phyloP scores from a whole-genome alignment of 371 early-diverging fungal genomes.

The Mucor irregularis region DNA sequence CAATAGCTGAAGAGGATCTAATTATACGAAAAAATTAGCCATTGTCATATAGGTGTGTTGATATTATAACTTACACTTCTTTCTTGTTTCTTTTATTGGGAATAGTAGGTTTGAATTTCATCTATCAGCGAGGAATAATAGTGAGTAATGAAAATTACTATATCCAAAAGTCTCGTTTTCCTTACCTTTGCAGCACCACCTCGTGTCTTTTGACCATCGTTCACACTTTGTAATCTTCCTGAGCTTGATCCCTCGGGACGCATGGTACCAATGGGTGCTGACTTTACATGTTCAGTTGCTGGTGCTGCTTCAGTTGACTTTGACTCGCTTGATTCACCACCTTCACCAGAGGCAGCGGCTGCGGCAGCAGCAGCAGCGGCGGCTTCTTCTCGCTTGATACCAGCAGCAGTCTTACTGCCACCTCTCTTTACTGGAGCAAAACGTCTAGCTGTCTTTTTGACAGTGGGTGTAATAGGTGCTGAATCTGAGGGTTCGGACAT shows the following conservation, averaged over 20 bases:
- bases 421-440: slow-evolving; percentile 39
- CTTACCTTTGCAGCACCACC: slow-evolving; percentile 52
- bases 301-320: not conserved
- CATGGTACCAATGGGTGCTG: slow-evolving; percentile 36
- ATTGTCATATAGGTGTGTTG: not conserved
- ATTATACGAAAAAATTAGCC: slow-evolving; percentile 8
- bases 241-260: slow-evolving; percentile 32
- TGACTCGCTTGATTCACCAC: too few species aligned
- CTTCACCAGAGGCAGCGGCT: not conserved
- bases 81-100: slow-evolving; percentile 65
- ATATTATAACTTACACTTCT: slow-evolving; percentile 47
- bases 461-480: slow-evolving; percentile 22
- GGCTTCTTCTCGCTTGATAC: slow-evolving; percentile 10
- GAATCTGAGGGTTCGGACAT: slow-evolving; percentile 16
- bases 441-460: slow-evolving; percentile 37
- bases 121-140: slow-evolving; percentile 23
- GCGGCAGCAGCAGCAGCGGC: slow-evolving; percentile 3
- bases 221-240: slow-evolving; percentile 47
- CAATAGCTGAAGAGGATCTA: slow-evolving; percentile 40
- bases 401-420: slow-evolving; percentile 8
- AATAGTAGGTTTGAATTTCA: slow-evolving; percentile 68
- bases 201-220: slow-evolving; percentile 47
- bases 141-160: not conserved
- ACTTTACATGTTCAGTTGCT: not conserved
- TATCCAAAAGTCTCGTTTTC: not conserved